phyloP scores from a whole-genome alignment of 202 grass and related monocot genomes.

The Thinopyrum obtusiflorum region DNA sequence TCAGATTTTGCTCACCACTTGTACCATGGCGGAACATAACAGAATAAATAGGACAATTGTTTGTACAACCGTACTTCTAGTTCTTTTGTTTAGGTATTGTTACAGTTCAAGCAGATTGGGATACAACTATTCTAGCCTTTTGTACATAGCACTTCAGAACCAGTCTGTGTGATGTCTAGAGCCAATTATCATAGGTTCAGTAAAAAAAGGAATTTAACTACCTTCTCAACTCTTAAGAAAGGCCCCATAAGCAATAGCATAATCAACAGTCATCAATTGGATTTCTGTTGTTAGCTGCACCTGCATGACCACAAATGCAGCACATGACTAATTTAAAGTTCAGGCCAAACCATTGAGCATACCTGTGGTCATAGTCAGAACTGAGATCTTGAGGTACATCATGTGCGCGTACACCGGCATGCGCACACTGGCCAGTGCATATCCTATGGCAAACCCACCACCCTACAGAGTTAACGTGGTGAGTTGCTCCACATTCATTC shows the following conservation, averaged over 20 bases:
- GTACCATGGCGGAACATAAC: too few relatives aligned
- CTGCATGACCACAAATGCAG: background rate
- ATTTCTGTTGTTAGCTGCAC: background rate
- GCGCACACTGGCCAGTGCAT: background rate
- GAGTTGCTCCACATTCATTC: slow-evolving; percentile 7
- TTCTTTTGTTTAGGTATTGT: background rate
- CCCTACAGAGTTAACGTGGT: background rate
- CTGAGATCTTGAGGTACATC: background rate
- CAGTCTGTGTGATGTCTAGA: background rate
- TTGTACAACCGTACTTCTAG: background rate
- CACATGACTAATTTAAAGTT: slow-evolving; percentile 3
- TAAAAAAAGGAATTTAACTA: background rate
- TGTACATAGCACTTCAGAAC: background rate
- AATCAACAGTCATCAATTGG: background rate
- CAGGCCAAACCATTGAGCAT: background rate
- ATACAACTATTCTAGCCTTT: background rate
- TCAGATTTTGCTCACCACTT: too few relatives aligned
- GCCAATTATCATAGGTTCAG: background rate
- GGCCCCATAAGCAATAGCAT: slow-evolving; percentile 1
- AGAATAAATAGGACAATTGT: too few relatives aligned
- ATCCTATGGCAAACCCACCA: background rate
- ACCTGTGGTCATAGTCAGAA: background rate
- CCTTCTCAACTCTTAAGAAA: background rate
- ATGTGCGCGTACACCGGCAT: background rate
- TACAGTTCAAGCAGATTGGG: slow-evolving; percentile 1